A percentile compares a stretch with the other conserved stretches of the same genome.
These are phyloP conservation scores for Nemania serpens DNA, from an alignment of 2,329 filamentous ascomycete genomes.

Conservation along the genomic window DNA sequence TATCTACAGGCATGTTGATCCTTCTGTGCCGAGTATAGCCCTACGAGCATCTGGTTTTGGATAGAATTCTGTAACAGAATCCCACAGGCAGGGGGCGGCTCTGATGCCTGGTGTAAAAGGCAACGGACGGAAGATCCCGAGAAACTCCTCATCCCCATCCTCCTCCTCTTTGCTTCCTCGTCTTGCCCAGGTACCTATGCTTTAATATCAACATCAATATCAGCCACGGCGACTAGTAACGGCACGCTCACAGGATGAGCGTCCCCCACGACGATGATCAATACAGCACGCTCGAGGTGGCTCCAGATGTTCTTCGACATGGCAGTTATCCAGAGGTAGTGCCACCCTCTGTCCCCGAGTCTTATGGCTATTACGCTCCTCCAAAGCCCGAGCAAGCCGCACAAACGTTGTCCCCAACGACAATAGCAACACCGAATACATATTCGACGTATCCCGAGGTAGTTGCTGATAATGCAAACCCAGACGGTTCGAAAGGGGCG, in stretches of 20 bases:
- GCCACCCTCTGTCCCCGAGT: constrained; percentile 10
- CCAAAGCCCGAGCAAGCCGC: constrained; percentile 2
- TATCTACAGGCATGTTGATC: not conserved
- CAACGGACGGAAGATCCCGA: not conserved
- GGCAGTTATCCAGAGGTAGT: constrained; percentile 25
- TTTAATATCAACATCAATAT: constrained; percentile 6
- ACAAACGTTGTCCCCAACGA: too few species aligned
- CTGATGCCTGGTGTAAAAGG: not conserved
- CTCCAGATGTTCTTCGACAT: constrained; percentile 10
- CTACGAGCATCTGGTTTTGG: too few species aligned
- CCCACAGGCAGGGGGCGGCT: not conserved
- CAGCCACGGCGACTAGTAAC: constrained; percentile 3
- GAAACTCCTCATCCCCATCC: not conserved
- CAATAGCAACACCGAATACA: not conserved
- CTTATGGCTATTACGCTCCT: constrained; percentile 20
- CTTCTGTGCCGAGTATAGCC: too few species aligned
- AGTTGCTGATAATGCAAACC: not conserved
- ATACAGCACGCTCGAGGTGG: constrained; percentile 26
- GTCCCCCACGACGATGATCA: constrained; percentile 4
- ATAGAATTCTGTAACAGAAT: not conserved
- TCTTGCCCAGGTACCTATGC: not conserved
- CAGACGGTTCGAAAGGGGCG: constrained; percentile 1
- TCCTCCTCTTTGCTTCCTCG: not conserved
- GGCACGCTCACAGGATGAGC: constrained; percentile 20
- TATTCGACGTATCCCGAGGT: constrained; percentile 26